Evolutionary conservation across 306 rosid genomes (phyloP).

Genomic region (Hylodesmum podocarpum): DNA sequence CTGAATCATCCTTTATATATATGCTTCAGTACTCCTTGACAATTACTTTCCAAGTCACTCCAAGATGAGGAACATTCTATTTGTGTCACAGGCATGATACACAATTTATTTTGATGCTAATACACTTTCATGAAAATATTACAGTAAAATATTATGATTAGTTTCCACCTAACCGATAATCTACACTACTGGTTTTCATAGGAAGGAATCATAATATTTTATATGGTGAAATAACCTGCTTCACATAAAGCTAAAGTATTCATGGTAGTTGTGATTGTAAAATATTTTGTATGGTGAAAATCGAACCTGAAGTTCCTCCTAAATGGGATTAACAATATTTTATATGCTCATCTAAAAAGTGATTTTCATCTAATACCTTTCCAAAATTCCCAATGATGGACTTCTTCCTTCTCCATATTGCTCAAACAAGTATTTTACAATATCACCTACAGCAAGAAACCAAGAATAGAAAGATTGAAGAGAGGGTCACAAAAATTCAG

Average conservation of each 20-base stretch:
- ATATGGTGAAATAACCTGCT: too few species aligned
- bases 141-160: not conserved
- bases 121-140: not conserved
- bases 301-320: slow-evolving; percentile 13
- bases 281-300: slow-evolving; percentile 13
- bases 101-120: not conserved
- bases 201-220: too few species aligned
- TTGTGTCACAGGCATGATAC: not conserved
- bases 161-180: not conserved
- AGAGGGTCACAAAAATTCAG: not conserved
- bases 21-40: not conserved
- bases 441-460: slow-evolving; percentile 64
- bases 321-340: not conserved
- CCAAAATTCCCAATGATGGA: slow-evolving; percentile 75
- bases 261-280: too few species aligned
- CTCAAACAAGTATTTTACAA: slow-evolving; percentile 78
- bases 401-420: slow-evolving; percentile 72
- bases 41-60: not conserved
- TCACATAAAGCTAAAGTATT: too few species aligned
- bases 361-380: slow-evolving; percentile 54
- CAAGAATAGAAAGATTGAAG: slow-evolving; percentile 23
- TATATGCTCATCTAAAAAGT: not conserved
- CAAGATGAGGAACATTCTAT: slow-evolving; percentile 7
- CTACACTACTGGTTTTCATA: too few species aligned
- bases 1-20: not conserved